Conservation (phyloP, 768 basidiomycete species). For the Tephrocybe sp. region DNA sequence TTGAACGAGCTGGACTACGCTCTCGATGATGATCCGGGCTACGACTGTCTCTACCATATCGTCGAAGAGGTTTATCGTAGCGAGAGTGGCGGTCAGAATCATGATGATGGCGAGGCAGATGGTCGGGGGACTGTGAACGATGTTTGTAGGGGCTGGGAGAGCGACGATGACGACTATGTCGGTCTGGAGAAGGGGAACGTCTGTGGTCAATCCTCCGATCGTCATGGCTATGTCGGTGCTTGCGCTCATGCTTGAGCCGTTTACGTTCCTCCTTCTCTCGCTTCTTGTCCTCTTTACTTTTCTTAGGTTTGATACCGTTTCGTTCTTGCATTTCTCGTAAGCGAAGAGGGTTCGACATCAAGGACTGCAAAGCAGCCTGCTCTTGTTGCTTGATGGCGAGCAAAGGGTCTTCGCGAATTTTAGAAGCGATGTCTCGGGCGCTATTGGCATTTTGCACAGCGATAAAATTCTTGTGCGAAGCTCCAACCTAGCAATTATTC, state of each 20-base stretch:
- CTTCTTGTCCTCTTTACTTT: conserved; percentile 68
- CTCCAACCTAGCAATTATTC: conserved; percentile 58
- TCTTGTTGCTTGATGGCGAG: conserved; percentile 99
- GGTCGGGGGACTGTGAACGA: conserved; percentile 46
- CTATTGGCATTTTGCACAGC: conserved; percentile 94
- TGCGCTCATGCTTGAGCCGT: conserved; percentile 40
- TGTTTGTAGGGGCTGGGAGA: conserved; percentile 47
- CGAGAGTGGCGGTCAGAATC: conserved; percentile 23
- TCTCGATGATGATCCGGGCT: conserved; percentile 34
- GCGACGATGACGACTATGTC: conserved; percentile 37
- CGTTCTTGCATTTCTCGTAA: conserved; percentile 79
- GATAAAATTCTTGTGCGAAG: conserved; percentile 89
- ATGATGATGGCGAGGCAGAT: conserved; percentile 23
- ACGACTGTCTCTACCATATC: conserved; percentile 25
- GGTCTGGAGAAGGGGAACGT: conserved; percentile 30
- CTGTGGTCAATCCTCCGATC: conserved; percentile 13
- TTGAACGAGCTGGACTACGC: conserved; percentile 29
- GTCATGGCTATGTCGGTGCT: conserved; percentile 23
- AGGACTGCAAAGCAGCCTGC: conserved; percentile 85
- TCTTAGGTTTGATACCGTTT: conserved; percentile 80
- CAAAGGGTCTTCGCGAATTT: conserved; percentile 95
- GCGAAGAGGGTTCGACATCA: conserved; percentile 85
- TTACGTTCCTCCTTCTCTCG: conserved; percentile 46
- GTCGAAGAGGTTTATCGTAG: conserved; percentile 27
- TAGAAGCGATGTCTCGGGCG: conserved; percentile 83